Base-by-base conservation (phyloP, 2,329 filamentous ascomycete genomes). In the Thelonectria rubi region DNA sequence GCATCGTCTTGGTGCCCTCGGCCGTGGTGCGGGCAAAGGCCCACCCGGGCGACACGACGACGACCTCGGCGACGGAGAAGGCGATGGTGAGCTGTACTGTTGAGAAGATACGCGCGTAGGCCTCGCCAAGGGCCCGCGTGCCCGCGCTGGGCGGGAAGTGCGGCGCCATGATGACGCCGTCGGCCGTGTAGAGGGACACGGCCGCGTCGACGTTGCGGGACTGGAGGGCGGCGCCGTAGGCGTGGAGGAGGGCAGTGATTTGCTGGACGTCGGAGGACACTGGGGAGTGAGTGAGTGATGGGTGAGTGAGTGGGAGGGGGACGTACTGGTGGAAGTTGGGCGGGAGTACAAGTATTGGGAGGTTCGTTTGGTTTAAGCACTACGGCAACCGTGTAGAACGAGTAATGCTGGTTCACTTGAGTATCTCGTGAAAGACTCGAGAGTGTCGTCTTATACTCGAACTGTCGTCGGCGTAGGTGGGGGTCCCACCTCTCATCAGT, bases 91-190 rank as follows among this genome's bases (percentile, higher is more conserved):
- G 63, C 9, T 65, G 63, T 11, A 67, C 59, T 1, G 60, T 59
- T 2, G 58, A 37, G 17, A 67, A 68, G 24, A 67, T 68, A 17
- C 65, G 63, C 1, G 66, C 60, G 53, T 69, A 69, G 2, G 66
- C 66, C 34, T 64, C 63, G 3, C 54, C 63, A 4, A 69, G 63
- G n/a, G 60, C 60, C 3, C 42, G 11, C 0, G 56, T 59, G 12
- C 68, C 68, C 1, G 50, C 62, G 10, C 61, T 62, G 30, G 67
- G 47, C 1, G 67, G 17, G 34, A 70, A 69, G 50, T 70, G 67
- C 0, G 68, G 68, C 7, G 68, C 67, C 56, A 70, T 62, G 11
- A 70, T 70, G 34, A 70, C 68, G n/a, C 67, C 68, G 7, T 69
- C 67, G 20, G 54, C n/a, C 1, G 68, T 70, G 51, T 68, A 70